A percentile compares a stretch with the other conserved stretches of the same genome.
Evolutionary conservation across 2,329 filamentous ascomycete genomes (phyloP).

Genomic region (Plenodomus lindquistii): DNA sequence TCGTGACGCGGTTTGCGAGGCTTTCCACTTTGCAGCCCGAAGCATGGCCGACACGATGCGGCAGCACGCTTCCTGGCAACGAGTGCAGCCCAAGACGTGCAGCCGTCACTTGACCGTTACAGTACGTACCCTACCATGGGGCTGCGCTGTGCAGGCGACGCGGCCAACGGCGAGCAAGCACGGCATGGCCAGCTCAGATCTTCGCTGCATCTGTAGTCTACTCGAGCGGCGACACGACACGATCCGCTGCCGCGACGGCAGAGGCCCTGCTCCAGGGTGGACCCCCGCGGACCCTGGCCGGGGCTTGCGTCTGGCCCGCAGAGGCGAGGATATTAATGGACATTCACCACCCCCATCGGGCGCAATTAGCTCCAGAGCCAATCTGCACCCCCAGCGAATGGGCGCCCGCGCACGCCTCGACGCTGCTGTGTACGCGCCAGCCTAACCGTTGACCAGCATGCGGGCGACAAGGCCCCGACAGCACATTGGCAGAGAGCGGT

Average conservation of each 20-base stretch:
- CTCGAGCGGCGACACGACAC: conserved; percentile 21
- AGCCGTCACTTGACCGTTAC: too few species aligned
- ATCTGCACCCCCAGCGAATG: conserved; percentile 32
- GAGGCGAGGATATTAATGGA: conserved; percentile 39
- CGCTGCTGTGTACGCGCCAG: conserved; percentile 41
- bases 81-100: too few species aligned
- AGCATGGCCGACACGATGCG: not conserved
- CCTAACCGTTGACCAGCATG: conserved; percentile 27
- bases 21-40: conserved; percentile 3
- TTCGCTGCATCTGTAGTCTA: conserved; percentile 24
- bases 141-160: conserved; percentile 7
- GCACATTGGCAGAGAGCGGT: conserved; percentile 35
- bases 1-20: conserved; percentile 11
- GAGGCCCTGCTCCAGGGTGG: conserved; percentile 8
- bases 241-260: conserved; percentile 24
- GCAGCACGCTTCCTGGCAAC: not conserved
- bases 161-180: conserved; percentile 15
- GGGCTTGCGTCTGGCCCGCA: conserved; percentile 16
- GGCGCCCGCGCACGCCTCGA: conserved; percentile 28
- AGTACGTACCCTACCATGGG: conserved; percentile 10
- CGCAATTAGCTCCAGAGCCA: conserved; percentile 23
- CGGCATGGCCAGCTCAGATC: conserved; percentile 31
- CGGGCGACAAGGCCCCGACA: conserved; percentile 29
- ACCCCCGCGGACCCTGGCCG: conserved; percentile 17
- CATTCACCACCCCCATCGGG: conserved; percentile 26